Evolutionary conservation across 306 rosid genomes (phyloP).

Genomic region (Prunus davidiana): DNA sequence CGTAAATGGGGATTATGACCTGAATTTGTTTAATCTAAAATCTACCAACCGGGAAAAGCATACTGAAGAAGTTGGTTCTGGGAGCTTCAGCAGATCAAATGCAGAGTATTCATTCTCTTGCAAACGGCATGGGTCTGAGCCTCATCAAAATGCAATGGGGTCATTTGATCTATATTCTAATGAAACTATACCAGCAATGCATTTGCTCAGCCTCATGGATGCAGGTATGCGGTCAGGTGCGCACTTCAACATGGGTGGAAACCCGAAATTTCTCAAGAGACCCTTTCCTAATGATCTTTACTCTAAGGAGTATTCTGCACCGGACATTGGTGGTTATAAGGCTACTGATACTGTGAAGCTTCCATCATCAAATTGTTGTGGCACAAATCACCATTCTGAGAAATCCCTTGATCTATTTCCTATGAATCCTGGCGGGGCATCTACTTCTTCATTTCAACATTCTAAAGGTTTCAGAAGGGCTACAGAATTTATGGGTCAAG

Average conservation of each 20-base stretch:
- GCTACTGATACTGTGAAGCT: conserved; percentile 36
- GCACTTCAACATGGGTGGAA: conserved; percentile 48
- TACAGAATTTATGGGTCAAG: conserved; percentile 40
- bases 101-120: conserved; percentile 54
- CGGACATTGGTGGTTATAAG: conserved; percentile 55
- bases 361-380: conserved; percentile 40
- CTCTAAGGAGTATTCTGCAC: conserved; percentile 40
- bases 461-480: conserved; percentile 33
- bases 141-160: conserved; percentile 51
- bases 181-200: conserved; percentile 97
- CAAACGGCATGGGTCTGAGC: conserved; percentile 51
- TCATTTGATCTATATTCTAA: conserved; percentile 77
- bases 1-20: conserved; percentile 46
- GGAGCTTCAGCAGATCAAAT: conserved; percentile 47
- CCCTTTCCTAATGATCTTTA: conserved; percentile 47
- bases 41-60: conserved; percentile 48
- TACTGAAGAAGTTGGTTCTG: conserved; percentile 44
- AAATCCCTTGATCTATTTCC: conserved; percentile 54
- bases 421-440: conserved; percentile 44
- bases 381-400: conserved; percentile 43
- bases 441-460: conserved; percentile 51
- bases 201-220: conserved; percentile 97
- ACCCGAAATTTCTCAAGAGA: conserved; percentile 51
- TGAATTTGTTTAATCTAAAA: conserved; percentile 43
- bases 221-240: conserved; percentile 75